Base-by-base conservation (phyloP, 1,284 basidiomycete species). In the Anthracocystis panici-leucophaei region DNA sequence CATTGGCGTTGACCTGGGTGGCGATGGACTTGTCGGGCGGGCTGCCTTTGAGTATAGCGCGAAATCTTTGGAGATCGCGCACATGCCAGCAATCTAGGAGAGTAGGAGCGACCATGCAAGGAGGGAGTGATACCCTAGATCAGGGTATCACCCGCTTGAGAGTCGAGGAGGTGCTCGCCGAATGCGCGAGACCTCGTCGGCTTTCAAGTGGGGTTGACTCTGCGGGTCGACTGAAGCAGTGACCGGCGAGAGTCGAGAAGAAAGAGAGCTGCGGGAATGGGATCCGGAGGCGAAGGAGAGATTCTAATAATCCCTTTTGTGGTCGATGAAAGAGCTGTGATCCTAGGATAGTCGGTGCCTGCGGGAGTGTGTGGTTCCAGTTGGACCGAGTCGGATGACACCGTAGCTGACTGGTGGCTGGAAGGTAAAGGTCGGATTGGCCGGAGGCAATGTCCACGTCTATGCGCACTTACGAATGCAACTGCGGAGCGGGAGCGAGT, bases 41-140 rank as follows among this genome's bases (percentile, higher is more conserved):
- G 63, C 73, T 57, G 60, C 80, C 78, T 67, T 79, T 78, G 64
- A 79, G 71, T 63, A 82, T 44, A 49, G 73, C 70, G 57, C 78
- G 78, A 63, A 82, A 82, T 65, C 80, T 79, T 54, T 78, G 67
- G 40, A 79, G 60, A 62, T 82, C 81, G 53, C 81, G 79, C 52
- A 81, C 79, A 70, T 77, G 71, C 79, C 80, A 82, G 71, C 81
- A 82, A 66, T 82, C 81, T 20, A 82, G 44, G 25, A 82, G 76
- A 38, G 78, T 80, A 41, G 79, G 79, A 68, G 74, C 74, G 49
- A 76, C 69, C 74, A 76, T 76, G 65, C 74, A 76, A 76, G 14
- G 67, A 66, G 65, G 57, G 48, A 61, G 57, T 46, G 68, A 71
- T 65, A 71, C 63, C 67, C 68, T 58, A 42, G 33, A 58, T 71